These are phyloP conservation scores for Penicillium chermesinum DNA, from an alignment of 495 filamentous ascomycete genomes.

Conservation along the genomic window DNA sequence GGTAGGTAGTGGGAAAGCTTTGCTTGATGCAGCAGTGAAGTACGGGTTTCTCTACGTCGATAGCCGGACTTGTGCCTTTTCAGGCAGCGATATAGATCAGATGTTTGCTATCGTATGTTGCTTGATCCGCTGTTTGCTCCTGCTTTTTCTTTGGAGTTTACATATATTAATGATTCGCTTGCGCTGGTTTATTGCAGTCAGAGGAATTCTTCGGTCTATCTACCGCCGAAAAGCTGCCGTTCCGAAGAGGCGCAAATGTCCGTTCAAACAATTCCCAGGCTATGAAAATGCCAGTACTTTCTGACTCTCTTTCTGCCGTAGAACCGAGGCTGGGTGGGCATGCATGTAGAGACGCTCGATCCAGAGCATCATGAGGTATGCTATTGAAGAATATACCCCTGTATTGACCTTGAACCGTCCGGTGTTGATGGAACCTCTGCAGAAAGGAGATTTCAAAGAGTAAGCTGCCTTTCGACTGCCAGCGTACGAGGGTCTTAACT, in stretches of 20 bases:
- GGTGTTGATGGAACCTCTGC: too few species aligned
- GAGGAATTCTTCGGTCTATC: constrained; percentile 62
- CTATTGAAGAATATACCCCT: too few species aligned
- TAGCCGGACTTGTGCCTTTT: constrained; percentile 52
- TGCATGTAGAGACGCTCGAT: constrained; percentile 78
- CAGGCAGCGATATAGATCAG: constrained; percentile 49
- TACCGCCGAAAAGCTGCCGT: constrained; percentile 57
- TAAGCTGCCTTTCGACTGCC: neutral
- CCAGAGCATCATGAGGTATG: constrained; percentile 64
- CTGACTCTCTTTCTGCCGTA: constrained; percentile 17
- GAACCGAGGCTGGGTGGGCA: constrained; percentile 73
- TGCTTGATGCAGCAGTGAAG: constrained; percentile 64
- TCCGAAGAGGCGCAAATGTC: constrained; percentile 56
- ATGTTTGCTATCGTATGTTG: constrained; percentile 46
- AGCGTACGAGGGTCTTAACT: neutral
- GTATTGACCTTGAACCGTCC: too few species aligned
- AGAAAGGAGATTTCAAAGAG: constrained; percentile 12
- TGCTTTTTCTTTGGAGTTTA: too few species aligned
- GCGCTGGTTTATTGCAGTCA: too few species aligned
- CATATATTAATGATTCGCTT: too few species aligned
- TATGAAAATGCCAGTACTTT: too few species aligned
- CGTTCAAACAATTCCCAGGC: constrained; percentile 10
- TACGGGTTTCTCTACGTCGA: constrained; percentile 79
- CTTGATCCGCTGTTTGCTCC: too few species aligned
- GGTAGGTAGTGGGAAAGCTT: constrained; percentile 48